Evolutionary conservation across 192 early-diverging fungal species (phyloP), one percentile per base, ranked within the genome.

Genomic region (Umbelopsis sp.): DNA sequence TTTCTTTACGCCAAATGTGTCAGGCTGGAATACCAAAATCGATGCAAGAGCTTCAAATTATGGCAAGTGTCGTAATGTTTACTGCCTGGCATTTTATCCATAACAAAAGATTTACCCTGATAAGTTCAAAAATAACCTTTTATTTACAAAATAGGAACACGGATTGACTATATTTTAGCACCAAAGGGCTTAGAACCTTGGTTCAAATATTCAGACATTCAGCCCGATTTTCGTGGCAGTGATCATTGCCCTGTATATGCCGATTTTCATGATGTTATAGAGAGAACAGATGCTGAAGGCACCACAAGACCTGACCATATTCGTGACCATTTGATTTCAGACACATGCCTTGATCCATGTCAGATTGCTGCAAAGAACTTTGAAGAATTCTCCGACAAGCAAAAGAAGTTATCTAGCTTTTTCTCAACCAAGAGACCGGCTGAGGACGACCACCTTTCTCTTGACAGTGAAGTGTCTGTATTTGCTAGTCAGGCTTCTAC

Each of bases 181-280:
- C 83, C 86, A 9, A 56, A 73, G 21, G 81, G 65, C 1, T 72
- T 95, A 2, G 24, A 84, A 1, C 81, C 84, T 12, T 90, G 86
- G 87, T 81, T 93, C 62, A 78, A 77, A n/a, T 81, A 71, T 24
- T 83, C 88, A 25, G 75, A 89, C 50, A 80, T 93, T 4, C 75
- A 87, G 36, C 81, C 87, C 8, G 68, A 86, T 2, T 73, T 94
- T 14, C 74, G 87, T 56, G 94, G 94, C 9, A 91, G 89, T 17
- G 94, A 95, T 77, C 94, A 95, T 73, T 95, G 94, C 70, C 93
- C 92, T 2, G 90, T 94, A 1, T 72, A 82, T 36, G 77, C 73
- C 0, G 84, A 85, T 26, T 41, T 81, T 11, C 17, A 66, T 20
- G 70, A 74, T 20, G 44, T 1, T 21, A 32, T 80, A 1, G 66